These are phyloP conservation scores for Leccinum variicolor DNA, from an alignment of 768 basidiomycete species.

Conservation along the genomic window DNA sequence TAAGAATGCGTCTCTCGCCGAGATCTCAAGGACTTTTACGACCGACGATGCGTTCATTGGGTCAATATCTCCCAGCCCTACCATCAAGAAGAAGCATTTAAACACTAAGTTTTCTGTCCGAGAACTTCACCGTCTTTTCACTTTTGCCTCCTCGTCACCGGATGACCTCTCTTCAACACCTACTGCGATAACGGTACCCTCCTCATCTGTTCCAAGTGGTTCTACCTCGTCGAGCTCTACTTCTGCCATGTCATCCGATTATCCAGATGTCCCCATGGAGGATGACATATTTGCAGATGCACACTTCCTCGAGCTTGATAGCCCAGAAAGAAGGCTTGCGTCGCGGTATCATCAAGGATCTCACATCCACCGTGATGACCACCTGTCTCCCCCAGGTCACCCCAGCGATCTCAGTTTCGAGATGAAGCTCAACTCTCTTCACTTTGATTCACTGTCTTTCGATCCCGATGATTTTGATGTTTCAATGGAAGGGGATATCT, in stretches of 20 bases:
- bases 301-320: conserved; percentile 18
- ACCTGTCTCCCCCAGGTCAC: conserved; percentile 5
- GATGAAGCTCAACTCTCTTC: conserved; percentile 68
- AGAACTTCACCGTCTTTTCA: conserved; percentile 35
- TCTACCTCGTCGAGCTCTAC: conserved; percentile 10
- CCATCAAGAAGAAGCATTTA: conserved; percentile 21
- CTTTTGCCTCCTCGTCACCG: conserved; percentile 24
- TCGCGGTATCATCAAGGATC: conserved; percentile 4
- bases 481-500: conserved; percentile 15
- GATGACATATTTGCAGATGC: conserved; percentile 14
- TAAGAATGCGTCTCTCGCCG: conserved; percentile 22
- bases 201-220: not conserved
- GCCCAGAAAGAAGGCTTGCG: conserved; percentile 14
- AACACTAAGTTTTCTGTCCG: conserved; percentile 35
- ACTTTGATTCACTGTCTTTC: conserved; percentile 69
- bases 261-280: conserved; percentile 19
- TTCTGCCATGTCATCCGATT: conserved; percentile 9
- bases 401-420: conserved; percentile 49
- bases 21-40: conserved; percentile 8
- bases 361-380: not conserved
- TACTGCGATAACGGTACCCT: not conserved
- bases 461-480: conserved; percentile 54
- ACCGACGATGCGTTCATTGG: conserved; percentile 14
- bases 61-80: conserved; percentile 35
- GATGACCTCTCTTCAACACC: conserved; percentile 5